phyloP scores from a whole-genome alignment of 345 rosid genomes.

The Rhodamnia rubescens region DNA sequence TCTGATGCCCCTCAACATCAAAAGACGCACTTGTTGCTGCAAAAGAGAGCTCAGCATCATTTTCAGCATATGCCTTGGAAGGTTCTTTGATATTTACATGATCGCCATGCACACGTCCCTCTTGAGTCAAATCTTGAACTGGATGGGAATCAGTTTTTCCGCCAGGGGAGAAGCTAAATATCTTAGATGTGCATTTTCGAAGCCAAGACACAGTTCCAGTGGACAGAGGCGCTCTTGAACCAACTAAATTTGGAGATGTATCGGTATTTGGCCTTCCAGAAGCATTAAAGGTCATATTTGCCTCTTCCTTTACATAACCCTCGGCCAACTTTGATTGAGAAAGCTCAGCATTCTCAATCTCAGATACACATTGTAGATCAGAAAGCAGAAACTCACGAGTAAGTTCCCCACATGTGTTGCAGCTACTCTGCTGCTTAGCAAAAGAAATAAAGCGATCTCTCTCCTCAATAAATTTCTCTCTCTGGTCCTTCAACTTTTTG shows the following conservation, averaged over 20 bases:
- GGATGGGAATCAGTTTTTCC: slow-evolving; percentile 38
- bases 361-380: slow-evolving; percentile 40
- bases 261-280: slow-evolving; percentile 15
- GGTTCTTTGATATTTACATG: slow-evolving; percentile 23
- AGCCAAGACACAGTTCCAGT: slow-evolving; percentile 67
- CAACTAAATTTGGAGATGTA: slow-evolving; percentile 21
- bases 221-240: slow-evolving; percentile 39
- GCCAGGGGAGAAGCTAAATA: slow-evolving; percentile 62
- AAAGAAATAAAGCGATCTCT: slow-evolving; percentile 63
- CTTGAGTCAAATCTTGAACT: slow-evolving; percentile 20
- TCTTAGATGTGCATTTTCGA: slow-evolving; percentile 72
- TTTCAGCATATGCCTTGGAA: slow-evolving; percentile 18
- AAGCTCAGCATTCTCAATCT: slow-evolving; percentile 43
- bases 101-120: slow-evolving; percentile 7
- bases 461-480: slow-evolving; percentile 75
- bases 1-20: slow-evolving; percentile 35
- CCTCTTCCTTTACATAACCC: slow-evolving; percentile 16
- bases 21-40: slow-evolving; percentile 22
- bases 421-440: slow-evolving; percentile 59
- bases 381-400: slow-evolving; percentile 64
- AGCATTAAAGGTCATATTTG: slow-evolving; percentile 7
- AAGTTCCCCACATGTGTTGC: slow-evolving; percentile 61
- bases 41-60: slow-evolving; percentile 32
- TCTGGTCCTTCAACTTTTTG: slow-evolving; percentile 61
- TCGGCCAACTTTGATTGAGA: slow-evolving; percentile 28